Evolutionary conservation across 1,284 basidiomycete species (phyloP), one percentile per base, ranked within the genome.

Genomic region (Ceratobasidium sp.): DNA sequence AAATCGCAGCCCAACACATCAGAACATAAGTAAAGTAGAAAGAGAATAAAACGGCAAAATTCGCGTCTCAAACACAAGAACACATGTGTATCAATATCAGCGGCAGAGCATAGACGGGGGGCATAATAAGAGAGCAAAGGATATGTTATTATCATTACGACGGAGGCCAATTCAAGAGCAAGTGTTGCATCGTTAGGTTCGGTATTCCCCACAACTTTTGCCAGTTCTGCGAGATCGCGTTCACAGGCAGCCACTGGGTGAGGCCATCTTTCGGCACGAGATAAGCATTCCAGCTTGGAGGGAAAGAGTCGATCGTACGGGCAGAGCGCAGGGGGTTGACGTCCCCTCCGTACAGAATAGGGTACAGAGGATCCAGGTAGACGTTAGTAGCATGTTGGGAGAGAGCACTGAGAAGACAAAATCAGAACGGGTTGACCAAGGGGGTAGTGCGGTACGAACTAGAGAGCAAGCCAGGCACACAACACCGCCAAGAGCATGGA

Each of bases 401-500:
- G 13, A 67, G 35, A 21, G 64, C 64, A 67, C 64, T 67, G 57
- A 21, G 32, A 23, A 59, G 50, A 57, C 50, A 54, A 14, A 49
- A 55, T 43, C 23, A 46, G 64, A 57, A 52, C 23, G 5, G 28
- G 21, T n/a, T 23, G 49, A 30, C 50, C n/a, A 7, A 38, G 41
- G 52, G 66, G 38, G 52, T 43, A 41, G 14, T 52, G 14, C 16
- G 43, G 26, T 21, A 69, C 66, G 52, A 43, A 69, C 66, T 69
- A 69, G 52, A 69, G 66, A 46, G 66, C 50, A 30, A 69, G 66
- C 66, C 66, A 69, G 35, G 54, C 66, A 44, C 66, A 69, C 14
- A 69, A 21, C 3, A 38, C 52, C 18, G 66, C 30, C 38, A 69
- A 32, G 14, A 69, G 13, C 38, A 69, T 50, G 21, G 66, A 57